phyloP scores from a whole-genome alignment of 192 early-diverging fungal genomes.

The Linnemannia schmuckeri region DNA sequence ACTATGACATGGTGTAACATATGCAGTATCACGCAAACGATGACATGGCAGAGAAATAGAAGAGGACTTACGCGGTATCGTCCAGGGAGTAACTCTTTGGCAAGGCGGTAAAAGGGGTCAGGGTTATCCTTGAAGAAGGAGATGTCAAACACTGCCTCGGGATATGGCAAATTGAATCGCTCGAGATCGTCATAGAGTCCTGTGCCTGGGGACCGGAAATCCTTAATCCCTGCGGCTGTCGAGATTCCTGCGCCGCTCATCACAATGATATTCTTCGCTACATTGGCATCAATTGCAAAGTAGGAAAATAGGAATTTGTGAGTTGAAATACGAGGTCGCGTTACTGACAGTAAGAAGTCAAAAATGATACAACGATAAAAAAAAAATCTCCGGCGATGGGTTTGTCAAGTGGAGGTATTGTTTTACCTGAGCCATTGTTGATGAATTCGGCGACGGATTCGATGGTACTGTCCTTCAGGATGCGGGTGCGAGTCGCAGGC shows the following conservation, averaged over 20 bases:
- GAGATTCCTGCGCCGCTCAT: conserved; percentile 96
- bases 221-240: conserved; percentile 89
- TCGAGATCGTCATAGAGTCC: conserved; percentile 94
- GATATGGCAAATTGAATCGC: conserved; percentile 91
- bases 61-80: conserved; percentile 62
- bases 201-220: conserved; percentile 92
- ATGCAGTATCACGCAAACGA: background rate
- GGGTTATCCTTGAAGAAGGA: conserved; percentile 88
- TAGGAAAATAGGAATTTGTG: background rate
- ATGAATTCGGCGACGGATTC: conserved; percentile 60
- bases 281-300: background rate
- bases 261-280: conserved; percentile 80
- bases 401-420: background rate
- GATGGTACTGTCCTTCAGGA: conserved; percentile 46
- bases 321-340: background rate
- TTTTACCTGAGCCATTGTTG: conserved; percentile 56
- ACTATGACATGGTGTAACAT: background rate
- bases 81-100: conserved; percentile 92
- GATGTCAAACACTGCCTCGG: conserved; percentile 96
- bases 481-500: conserved; percentile 13
- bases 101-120: conserved; percentile 89
- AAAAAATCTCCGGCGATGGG: background rate
- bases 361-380: background rate
- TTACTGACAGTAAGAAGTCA: background rate
- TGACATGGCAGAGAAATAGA: background rate